Conservation (phyloP, 2,329 filamentous ascomycete genomes). For the Aspergillus eucalypticola region DNA sequence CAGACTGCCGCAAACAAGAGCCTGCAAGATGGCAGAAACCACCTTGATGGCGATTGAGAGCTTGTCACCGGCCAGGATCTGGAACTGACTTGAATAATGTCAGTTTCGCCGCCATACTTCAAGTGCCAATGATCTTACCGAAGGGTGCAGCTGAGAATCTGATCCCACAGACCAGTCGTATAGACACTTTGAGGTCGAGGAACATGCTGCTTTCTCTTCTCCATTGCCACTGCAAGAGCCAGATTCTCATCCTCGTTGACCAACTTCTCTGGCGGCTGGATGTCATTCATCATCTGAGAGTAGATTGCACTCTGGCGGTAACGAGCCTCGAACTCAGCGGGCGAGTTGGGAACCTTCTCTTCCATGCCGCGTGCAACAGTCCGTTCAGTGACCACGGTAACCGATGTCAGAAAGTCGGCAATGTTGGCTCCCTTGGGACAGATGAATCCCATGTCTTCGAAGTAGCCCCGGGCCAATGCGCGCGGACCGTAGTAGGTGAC, state of each 20-base stretch:
- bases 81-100: constrained; percentile 45
- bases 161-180: constrained; percentile 35
- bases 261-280: constrained; percentile 32
- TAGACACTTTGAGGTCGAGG: constrained; percentile 34
- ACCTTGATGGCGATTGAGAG: constrained; percentile 51
- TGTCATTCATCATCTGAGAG: constrained; percentile 53
- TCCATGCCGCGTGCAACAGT: constrained; percentile 38
- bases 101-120: background rate
- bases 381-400: constrained; percentile 57
- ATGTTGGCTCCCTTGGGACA: constrained; percentile 63
- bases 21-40: constrained; percentile 40
- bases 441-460: constrained; percentile 64
- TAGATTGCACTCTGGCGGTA: constrained; percentile 57
- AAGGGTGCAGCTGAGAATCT: constrained; percentile 50
- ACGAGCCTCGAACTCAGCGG: constrained; percentile 46
- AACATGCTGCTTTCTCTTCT: constrained; percentile 35
- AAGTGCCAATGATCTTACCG: constrained; percentile 15
- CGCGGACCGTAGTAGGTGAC: constrained; percentile 65
- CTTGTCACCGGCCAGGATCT: constrained; percentile 55
- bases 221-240: constrained; percentile 28
- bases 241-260: constrained; percentile 32
- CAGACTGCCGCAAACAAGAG: constrained; percentile 47
- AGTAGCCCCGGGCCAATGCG: constrained; percentile 59
- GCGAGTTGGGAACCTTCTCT: constrained; percentile 32
- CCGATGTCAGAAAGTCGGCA: constrained; percentile 65